Evolutionary conservation across 495 filamentous ascomycete species (phyloP).

Genomic region (Parathielavia hyrcaniae): DNA sequence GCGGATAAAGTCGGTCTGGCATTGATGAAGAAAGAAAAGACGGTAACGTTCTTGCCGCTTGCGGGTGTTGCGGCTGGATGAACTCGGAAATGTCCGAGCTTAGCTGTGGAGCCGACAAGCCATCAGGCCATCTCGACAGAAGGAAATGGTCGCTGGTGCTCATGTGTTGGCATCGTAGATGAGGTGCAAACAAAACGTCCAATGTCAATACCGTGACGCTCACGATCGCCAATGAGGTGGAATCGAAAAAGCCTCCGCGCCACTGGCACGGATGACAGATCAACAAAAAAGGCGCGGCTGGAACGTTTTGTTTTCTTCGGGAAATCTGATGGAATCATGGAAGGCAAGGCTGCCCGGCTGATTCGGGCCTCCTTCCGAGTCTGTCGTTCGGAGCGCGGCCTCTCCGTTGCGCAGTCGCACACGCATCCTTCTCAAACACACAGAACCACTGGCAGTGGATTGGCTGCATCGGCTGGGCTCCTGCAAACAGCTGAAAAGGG

Average conservation of each 20-base stretch:
- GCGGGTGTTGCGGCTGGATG: background rate
- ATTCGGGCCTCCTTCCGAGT: background rate
- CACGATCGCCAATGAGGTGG: no score
- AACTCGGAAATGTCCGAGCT: no score
- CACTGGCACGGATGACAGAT: no score
- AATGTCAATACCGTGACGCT: no score
- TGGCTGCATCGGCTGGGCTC: background rate
- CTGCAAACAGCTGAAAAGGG: background rate
- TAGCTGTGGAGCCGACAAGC: no score
- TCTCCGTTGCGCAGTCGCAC: slow-evolving; percentile 8
- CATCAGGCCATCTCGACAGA: no score
- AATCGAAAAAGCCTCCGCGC: no score
- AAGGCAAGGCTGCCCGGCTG: background rate
- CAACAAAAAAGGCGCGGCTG: background rate
- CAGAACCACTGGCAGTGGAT: slow-evolving; percentile 4
- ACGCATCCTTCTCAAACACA: background rate
- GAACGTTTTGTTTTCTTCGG: background rate
- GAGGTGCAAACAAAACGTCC: no score
- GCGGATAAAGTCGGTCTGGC: slow-evolving; percentile 10
- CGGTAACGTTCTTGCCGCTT: background rate
- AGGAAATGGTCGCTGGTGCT: no score
- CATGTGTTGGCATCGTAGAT: no score
- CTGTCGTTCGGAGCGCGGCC: slow-evolving; percentile 5
- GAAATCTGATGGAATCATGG: background rate
- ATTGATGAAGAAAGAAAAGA: background rate